Conservation (phyloP, 202 grass and related monocot genomes). For the Elaeis oleifera region DNA sequence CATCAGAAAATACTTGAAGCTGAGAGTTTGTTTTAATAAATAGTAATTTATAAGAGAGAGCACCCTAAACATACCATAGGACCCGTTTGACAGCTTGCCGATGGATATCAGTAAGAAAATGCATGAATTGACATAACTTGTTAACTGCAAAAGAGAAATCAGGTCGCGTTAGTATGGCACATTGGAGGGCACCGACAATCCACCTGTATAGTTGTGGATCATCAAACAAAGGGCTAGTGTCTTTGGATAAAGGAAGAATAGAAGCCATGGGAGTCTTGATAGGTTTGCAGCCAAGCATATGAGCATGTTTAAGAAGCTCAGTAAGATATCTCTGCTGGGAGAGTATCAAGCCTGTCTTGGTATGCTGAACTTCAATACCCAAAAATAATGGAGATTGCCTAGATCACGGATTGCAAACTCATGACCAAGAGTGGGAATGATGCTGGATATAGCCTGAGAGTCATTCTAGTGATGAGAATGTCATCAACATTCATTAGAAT, state of each 20-base stretch:
- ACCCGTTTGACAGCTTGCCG: slow-evolving; percentile 1
- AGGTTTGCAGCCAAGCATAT: no score
- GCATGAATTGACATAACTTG: slow-evolving; percentile 8
- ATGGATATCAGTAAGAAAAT: background rate
- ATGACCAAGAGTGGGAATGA: no score
- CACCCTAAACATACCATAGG: background rate
- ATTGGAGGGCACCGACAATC: background rate
- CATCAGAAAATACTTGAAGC: background rate
- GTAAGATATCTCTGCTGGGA: no score
- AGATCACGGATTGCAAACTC: no score
- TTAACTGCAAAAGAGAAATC: slow-evolving; percentile 11
- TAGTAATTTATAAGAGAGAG: background rate
- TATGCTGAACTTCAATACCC: no score
- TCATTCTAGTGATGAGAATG: background rate
- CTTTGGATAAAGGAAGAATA: background rate
- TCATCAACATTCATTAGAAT: slow-evolving; percentile 5
- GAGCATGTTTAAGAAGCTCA: no score
- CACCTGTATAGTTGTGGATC: background rate
- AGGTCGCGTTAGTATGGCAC: slow-evolving; percentile 2
- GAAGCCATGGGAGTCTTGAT: background rate
- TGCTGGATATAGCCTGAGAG: no score
- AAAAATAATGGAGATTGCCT: no score
- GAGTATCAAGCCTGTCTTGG: no score
- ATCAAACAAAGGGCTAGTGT: background rate
- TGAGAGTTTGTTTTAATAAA: background rate